Base-by-base conservation (phyloP, 768 basidiomycete genomes). In the Lactarius psammicola region DNA sequence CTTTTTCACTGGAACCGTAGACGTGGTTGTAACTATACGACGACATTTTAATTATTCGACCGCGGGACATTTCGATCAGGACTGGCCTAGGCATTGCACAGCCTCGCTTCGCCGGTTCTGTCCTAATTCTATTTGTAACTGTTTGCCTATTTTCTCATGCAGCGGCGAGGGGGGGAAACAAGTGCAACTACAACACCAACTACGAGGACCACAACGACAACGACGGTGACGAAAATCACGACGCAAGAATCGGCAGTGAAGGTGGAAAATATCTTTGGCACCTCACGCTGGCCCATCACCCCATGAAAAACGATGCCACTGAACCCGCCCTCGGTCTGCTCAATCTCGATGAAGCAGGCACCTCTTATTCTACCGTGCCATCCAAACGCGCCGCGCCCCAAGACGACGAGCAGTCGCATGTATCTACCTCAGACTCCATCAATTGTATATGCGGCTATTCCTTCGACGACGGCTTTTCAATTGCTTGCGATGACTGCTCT, bases 391-490 rank as follows among this genome's bases (percentile, higher is more conserved):
- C 66, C 11, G 63, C 70, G 15, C 69, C 69, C 53, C 66, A 70
- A 64, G 70, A 71, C 68, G 65, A 70, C 44, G 62, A 68, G 6
- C 58, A 55, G 36, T 26, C 54, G 23, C 44, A 57, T 64, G 51
- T 13, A 3, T 62, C 36, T 38, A 38, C 36, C 67, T 75, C 80
- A 13, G 85, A 87, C 56, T 77, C 78, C 57, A 85, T 88, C 60
- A 79, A 80, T 55, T 95, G 93, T 74, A 89, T 92, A 65, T 95
- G 92, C 75, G 86, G 85, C 7, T 83, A 84, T 66, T 77, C 80
- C 55, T 81, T 85, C 72, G 93, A 93, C 76, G 92, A 93, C 74
- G 92, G 92, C 26, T 91, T 89, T 74, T 88, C 87, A 11, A 90
- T 95, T 68, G 90, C 88, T 11, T 95, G 94, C 77, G 94, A 95